Percentiles rank a stretch among this genome's conserved stretches.
phyloP scores from a whole-genome alignment of 768 basidiomycete species.

The Lentinus tigrinus region DNA sequence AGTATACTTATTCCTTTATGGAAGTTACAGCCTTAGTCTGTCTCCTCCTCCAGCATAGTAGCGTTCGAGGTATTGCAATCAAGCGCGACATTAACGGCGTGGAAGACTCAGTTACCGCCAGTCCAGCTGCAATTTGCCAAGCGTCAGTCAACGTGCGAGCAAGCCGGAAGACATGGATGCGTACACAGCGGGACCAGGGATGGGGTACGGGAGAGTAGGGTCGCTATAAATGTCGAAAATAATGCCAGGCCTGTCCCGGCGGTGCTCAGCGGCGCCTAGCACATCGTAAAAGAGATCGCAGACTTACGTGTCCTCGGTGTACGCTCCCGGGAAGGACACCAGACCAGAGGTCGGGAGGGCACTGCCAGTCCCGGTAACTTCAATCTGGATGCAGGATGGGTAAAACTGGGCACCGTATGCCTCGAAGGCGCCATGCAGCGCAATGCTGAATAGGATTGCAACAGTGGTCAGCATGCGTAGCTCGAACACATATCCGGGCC shows the following conservation, averaged over 20 bases:
- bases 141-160: neutral
- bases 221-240: constrained; percentile 35
- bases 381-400: constrained; percentile 45
- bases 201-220: constrained; percentile 34
- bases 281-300: neutral
- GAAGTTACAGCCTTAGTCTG: no score
- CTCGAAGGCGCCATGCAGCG: constrained; percentile 37
- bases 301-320: constrained; percentile 36
- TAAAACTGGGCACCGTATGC: constrained; percentile 47
- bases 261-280: neutral
- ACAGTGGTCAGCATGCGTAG: neutral
- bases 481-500: neutral
- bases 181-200: constrained; percentile 36
- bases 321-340: constrained; percentile 50
- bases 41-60: no score
- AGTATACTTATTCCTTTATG: no score
- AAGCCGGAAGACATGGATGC: neutral
- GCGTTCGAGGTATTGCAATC: no score
- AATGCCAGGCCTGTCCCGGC: constrained; percentile 25
- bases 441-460: constrained; percentile 30
- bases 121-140: constrained; percentile 1
- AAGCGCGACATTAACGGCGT: no score
- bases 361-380: constrained; percentile 46
- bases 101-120: constrained; percentile 3
- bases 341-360: constrained; percentile 40